These are phyloP conservation scores for Fusarium oligoseptatum DNA, from an alignment of 2,329 filamentous ascomycete genomes.

Conservation along the genomic window DNA sequence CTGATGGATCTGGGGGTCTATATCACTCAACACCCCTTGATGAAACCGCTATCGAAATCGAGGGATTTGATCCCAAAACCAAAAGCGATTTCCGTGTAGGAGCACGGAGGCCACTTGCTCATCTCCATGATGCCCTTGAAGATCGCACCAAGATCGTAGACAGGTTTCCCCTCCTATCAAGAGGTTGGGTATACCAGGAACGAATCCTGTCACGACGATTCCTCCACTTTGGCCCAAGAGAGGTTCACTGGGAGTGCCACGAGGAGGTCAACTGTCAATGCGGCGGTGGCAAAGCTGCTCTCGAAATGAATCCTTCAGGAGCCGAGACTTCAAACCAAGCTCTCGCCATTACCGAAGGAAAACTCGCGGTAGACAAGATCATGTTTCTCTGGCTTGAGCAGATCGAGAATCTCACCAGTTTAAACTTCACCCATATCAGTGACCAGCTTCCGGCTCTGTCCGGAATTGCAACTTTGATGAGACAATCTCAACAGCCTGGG, in stretches of 20 bases:
- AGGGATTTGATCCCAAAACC: neutral
- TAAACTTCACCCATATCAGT: constrained; percentile 4
- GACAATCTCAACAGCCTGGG: neutral
- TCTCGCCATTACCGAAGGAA: neutral
- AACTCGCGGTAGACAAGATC: neutral
- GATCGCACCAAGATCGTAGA: constrained; percentile 1
- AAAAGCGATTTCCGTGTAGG: neutral
- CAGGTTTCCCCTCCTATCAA: constrained; percentile 5
- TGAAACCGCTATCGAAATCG: neutral
- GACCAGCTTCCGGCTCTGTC: constrained; percentile 7
- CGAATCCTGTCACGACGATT: constrained; percentile 4
- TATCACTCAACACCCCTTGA: neutral
- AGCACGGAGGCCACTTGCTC: neutral
- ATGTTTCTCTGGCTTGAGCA: constrained; percentile 3
- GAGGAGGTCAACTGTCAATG: constrained; percentile 7
- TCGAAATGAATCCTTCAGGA: constrained; percentile 6
- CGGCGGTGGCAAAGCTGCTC: constrained; percentile 4
- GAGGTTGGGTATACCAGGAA: constrained; percentile 20
- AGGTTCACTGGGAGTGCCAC: constrained; percentile 16
- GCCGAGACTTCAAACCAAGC: constrained; percentile 4
- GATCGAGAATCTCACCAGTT: constrained; percentile 1
- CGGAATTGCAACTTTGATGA: constrained; percentile 4
- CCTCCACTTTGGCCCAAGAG: constrained; percentile 10
- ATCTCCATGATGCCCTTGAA: constrained; percentile 5
- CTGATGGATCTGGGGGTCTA: constrained; percentile 1